A percentile compares a stretch with the other conserved stretches of the same genome.
Conservation (phyloP, 2,329 filamentous ascomycete genomes). For the Aspergillus tanneri region DNA sequence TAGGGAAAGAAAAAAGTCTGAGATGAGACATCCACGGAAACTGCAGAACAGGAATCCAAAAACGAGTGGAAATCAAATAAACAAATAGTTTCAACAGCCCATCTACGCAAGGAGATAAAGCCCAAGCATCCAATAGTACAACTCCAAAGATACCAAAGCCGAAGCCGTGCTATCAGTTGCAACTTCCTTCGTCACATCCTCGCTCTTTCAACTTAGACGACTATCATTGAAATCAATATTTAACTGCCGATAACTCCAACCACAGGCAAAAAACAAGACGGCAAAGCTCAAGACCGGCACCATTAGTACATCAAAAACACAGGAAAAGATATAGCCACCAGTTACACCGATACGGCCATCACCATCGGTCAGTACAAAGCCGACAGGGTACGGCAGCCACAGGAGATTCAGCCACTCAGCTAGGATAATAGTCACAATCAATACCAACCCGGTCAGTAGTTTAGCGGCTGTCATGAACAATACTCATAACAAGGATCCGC, state of each 20-base stretch:
- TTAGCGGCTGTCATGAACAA: conserved; percentile 40
- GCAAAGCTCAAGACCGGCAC: conserved; percentile 47
- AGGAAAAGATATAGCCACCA: conserved; percentile 52
- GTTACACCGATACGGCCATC: conserved; percentile 53
- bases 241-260: conserved; percentile 54
- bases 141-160: no score
- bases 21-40: no score
- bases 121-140: no score
- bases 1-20: no score
- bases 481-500: conserved; percentile 49
- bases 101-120: no score
- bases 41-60: no score
- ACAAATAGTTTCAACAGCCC: no score
- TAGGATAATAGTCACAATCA: conserved; percentile 48
- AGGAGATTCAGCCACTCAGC: conserved; percentile 48
- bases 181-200: no score
- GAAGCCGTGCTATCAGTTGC: no score
- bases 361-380: conserved; percentile 55
- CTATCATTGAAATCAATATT: conserved; percentile 55
- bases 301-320: conserved; percentile 54
- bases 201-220: conserved; percentile 5
- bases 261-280: conserved; percentile 30
- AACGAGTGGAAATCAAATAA: no score
- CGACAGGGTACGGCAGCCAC: conserved; percentile 50
- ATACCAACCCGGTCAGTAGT: conserved; percentile 46